A percentile compares a stretch with the other conserved stretches of the same genome.
phyloP scores from a whole-genome alignment of 495 filamentous ascomycete species.

The Aspergillus homomorphus region DNA sequence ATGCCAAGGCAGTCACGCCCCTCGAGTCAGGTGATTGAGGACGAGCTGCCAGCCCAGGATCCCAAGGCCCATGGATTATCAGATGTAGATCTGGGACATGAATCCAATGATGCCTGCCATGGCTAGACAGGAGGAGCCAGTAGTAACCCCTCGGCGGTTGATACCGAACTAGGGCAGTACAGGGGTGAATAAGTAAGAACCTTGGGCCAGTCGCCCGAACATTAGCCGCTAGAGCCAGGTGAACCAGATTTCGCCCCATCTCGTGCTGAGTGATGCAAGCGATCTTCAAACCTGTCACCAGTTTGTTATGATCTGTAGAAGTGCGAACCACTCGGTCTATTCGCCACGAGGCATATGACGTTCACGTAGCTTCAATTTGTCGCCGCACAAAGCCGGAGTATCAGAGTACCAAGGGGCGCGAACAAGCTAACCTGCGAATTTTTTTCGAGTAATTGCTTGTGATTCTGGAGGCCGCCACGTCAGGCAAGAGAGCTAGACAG shows the following conservation, averaged over 20 bases:
- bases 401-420: neutral
- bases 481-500: neutral
- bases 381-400: neutral
- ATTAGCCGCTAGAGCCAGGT: neutral
- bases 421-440: too few species aligned
- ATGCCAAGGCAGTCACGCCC: neutral
- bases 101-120: neutral
- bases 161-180: too few species aligned
- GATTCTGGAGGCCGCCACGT: too few species aligned
- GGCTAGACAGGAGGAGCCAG: too few species aligned
- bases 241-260: neutral
- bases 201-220: neutral
- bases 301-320: neutral
- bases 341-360: neutral
- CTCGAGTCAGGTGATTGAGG: neutral
- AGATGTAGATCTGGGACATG: neutral
- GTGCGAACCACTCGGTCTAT: neutral
- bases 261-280: neutral
- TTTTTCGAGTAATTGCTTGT: too few species aligned
- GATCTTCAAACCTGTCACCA: neutral
- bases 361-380: neutral
- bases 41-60: too few species aligned
- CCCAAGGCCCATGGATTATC: neutral
- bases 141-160: too few species aligned
- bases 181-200: too few species aligned